Evolutionary conservation across 352 stramenopile species (phyloP), one percentile per base, ranked within the genome.

Genomic region (Pythium oligandrum): DNA sequence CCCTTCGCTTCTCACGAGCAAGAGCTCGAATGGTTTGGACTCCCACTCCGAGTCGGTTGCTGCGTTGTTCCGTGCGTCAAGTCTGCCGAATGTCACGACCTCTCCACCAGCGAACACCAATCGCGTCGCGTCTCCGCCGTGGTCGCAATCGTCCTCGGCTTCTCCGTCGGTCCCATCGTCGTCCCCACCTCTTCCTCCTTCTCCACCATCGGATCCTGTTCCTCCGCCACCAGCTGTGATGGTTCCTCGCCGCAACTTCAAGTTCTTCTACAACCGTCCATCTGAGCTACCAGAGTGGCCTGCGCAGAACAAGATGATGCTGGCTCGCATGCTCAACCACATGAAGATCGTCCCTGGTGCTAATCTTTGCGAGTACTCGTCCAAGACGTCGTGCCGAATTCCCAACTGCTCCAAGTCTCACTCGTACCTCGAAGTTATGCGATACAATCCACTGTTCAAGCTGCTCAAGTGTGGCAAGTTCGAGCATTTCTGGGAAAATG

Each of bases 371-470:
- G 7, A 8, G 38, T 12, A 12, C 7, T 8, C 7, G 12, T 12
- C 38, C 7, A 8, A 12, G 7, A 42, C 38, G 12, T 12, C 7
- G 7, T 42, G 38, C 38, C 12, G 38, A 12, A 8, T 8, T 12
- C 7, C 7, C 7, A 12, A 42, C 12, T 42, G 38, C 38, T 8
- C 38, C 7, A 42, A 35, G 9, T 75, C 69, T 48, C 72, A 82
- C 48, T 67, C 69, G 44, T 75, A 73, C 44, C 48, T 70, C 2
- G 72, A 82, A 44, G 66, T 77, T 12, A 82, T 82, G 72, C 40
- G 59, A 43, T 78, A 68, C 59, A 82, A 75, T 40, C 72, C 72
- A 46, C 52, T 78, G 31, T 78, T 65, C 57, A 82, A 82, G 52
- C 66, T 64, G 8, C 47, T 78, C 32, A 47, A 66, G 11, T 82